A percentile compares a stretch with the other conserved stretches of the same genome.
These are phyloP conservation scores for Yarrowia sp. DNA, from an alignment of 805 yeast genomes.

Conservation along the genomic window DNA sequence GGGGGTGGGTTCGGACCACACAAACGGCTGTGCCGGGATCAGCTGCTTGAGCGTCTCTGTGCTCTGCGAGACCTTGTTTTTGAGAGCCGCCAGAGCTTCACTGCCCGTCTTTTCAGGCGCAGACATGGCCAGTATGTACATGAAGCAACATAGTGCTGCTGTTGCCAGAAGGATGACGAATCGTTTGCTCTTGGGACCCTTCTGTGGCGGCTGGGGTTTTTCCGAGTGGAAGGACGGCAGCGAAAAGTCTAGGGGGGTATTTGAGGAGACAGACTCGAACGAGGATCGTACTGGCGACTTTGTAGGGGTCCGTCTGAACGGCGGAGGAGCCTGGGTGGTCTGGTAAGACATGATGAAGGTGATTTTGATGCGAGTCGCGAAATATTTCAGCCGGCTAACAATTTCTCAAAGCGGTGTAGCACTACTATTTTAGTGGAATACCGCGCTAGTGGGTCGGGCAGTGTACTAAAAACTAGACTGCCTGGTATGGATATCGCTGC, in stretches of 20 bases:
- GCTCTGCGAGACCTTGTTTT: constrained; percentile 22
- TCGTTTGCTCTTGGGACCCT: not conserved
- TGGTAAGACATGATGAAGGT: constrained; percentile 22
- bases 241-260: constrained; percentile 20
- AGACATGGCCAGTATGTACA: constrained; percentile 25
- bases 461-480: constrained; percentile 16
- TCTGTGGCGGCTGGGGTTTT: not conserved
- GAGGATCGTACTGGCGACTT: constrained; percentile 32
- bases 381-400: not conserved
- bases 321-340: constrained; percentile 31
- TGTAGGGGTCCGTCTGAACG: constrained; percentile 30
- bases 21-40: constrained; percentile 32
- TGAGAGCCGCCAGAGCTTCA: constrained; percentile 10
- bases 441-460: constrained; percentile 10
- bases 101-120: not conserved
- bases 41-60: constrained; percentile 30
- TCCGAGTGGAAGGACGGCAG: constrained; percentile 25
- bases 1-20: constrained; percentile 27
- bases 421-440: not conserved
- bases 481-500: constrained; percentile 11
- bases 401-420: constrained; percentile 13
- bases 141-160: constrained; percentile 10
- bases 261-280: constrained; percentile 9
- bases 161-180: not conserved
- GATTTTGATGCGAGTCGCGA: not conserved